A percentile compares a stretch with the other conserved stretches of the same genome.
Conservation (phyloP, 2,329 filamentous ascomycete genomes). For the Alternaria tenuissima region DNA sequence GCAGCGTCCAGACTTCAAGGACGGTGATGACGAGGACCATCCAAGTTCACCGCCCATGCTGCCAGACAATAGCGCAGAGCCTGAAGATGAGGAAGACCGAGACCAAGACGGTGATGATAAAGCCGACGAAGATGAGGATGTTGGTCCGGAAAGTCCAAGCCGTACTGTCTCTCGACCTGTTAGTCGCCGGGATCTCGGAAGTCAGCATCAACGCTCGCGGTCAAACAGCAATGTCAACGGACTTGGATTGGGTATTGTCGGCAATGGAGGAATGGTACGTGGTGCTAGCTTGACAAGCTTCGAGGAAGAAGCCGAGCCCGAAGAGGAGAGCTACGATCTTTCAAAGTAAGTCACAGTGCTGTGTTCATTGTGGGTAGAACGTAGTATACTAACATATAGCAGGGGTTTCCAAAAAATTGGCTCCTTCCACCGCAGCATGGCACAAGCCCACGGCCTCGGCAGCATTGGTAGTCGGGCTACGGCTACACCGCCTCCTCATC, state of each 20-base stretch:
- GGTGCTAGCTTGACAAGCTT: conserved; percentile 47
- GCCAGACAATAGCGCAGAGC: conserved; percentile 33
- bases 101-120: conserved; percentile 44
- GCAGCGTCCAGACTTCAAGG: conserved; percentile 41
- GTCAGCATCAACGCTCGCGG: conserved; percentile 38
- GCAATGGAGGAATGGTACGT: conserved; percentile 45
- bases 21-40: conserved; percentile 42
- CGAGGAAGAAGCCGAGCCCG: conserved; percentile 53
- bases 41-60: conserved; percentile 48
- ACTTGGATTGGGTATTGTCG: conserved; percentile 29
- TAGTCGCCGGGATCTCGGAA: conserved; percentile 41
- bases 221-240: conserved; percentile 45
- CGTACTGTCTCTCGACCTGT: conserved; percentile 47
- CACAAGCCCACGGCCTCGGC: conserved; percentile 41
- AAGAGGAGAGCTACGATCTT: conserved; percentile 59
- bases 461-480: conserved; percentile 17
- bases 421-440: conserved; percentile 53
- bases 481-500: conserved; percentile 24
- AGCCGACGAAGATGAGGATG: conserved; percentile 46
- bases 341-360: conserved; percentile 53
- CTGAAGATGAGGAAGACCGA: conserved; percentile 44
- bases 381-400: conserved; percentile 27
- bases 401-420: conserved; percentile 62
- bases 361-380: rapidly evolving
- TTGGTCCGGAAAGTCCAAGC: conserved; percentile 45